Conservation (phyloP, 768 basidiomycete genomes). For the Suillus sp. region DNA sequence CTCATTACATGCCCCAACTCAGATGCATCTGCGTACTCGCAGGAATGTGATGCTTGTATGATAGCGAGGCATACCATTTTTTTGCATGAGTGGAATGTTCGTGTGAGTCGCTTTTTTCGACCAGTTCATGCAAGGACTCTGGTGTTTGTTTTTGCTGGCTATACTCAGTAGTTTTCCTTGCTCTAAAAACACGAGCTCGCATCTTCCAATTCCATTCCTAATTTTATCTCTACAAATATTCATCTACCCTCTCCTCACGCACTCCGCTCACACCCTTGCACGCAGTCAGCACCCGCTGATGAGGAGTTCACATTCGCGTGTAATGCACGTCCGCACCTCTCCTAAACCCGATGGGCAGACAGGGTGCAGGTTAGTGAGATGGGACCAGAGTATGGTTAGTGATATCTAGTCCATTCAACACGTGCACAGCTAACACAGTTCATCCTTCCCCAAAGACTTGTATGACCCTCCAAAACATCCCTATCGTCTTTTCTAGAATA, state of each 20-base stretch:
- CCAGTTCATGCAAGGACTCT: background rate
- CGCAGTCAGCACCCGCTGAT: conserved; percentile 57
- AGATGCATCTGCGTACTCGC: too few relatives aligned
- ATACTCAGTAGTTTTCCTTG: background rate
- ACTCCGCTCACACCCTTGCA: conserved; percentile 53
- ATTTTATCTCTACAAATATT: background rate
- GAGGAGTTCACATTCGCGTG: conserved; percentile 47
- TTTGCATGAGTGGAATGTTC: conserved; percentile 70
- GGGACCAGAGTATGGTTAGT: conserved; percentile 54
- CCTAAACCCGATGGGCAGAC: conserved; percentile 26
- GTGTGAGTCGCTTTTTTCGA: conserved; percentile 48
- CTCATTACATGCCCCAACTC: too few relatives aligned
- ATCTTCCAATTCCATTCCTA: background rate
- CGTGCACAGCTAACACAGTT: background rate
- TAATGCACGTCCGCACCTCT: conserved; percentile 32
- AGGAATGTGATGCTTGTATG: conserved; percentile 35
- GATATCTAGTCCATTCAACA: background rate
- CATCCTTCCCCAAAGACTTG: conserved; percentile 4
- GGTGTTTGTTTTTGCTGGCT: background rate
- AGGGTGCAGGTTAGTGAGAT: conserved; percentile 42
- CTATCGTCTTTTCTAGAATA: background rate
- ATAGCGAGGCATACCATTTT: conserved; percentile 52
- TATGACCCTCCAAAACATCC: conserved; percentile 37
- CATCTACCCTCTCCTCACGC: background rate
- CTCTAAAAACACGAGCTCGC: background rate